Evolutionary conservation across 2,329 filamentous ascomycete species (phyloP), one percentile per base, ranked within the genome.

Genomic region (Phyllosticta paracitricarpa): DNA sequence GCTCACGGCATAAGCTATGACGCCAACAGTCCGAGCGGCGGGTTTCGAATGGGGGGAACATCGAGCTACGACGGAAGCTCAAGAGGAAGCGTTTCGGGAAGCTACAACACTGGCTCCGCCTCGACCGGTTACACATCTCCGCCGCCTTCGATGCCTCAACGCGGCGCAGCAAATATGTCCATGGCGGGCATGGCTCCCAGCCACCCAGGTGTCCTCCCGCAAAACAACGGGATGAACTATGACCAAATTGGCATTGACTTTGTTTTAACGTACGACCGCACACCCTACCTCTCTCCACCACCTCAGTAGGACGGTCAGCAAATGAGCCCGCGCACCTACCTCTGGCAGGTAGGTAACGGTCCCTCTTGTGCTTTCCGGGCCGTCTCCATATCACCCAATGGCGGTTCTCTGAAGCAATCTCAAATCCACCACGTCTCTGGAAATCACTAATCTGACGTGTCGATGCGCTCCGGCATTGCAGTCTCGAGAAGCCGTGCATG

Each of bases 401-500:
- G 51, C 51, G 25, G 65, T 65, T 59, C 62, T 65, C 62, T 63
- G 55, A 56, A 57, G 61, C 63, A 53, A 62, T 28, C 65, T 67
- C 71, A 70, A 40, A 17, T 17, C 33, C 33, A 40, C 33, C 33
- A 40, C 10, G 33, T 40, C 33, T 40, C 33, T 40, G 33, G 33
- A 40, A 40, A 40, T 40, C 33, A 40, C 33, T 40, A 17, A 40
- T 59, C 51, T 25, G 24, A 51, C 66, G 69, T 58, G 57, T 59
- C 56, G 51, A 54, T 51, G 30, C 40, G 35, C 54, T 52, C 63
- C 40, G 57, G 28, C 51, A 56, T 52, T 61, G 58, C 57, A 40
- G 88, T 89, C 88, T 96, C 74, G 92, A 97, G 79, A 89, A 88
- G 72, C 90, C 92, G 58, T 97, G 94, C 80, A 95, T 96, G 84